Percentiles rank a stretch among this genome's conserved stretches.
Conservation (phyloP, 495 filamentous ascomycete genomes). For the Podospora sp. region DNA sequence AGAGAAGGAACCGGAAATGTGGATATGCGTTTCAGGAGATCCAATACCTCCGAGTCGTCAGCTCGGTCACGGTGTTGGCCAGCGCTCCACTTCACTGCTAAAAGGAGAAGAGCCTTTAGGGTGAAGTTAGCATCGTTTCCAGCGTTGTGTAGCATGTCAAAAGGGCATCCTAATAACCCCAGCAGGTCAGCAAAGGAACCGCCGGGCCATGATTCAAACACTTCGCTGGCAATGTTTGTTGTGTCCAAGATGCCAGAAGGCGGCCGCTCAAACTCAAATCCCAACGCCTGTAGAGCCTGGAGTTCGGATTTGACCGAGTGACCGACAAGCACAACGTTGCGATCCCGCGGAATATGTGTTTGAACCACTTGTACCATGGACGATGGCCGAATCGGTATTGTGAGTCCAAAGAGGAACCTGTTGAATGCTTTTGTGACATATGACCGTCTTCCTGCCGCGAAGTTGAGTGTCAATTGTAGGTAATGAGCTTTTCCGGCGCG, state of each 20-base stretch:
- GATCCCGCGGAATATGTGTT: slow-evolving; percentile 14
- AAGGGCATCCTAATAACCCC: neutral
- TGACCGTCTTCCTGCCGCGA: slow-evolving; percentile 13
- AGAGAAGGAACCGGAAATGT: slow-evolving; percentile 8
- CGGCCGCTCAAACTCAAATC: slow-evolving; percentile 16
- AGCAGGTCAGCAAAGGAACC: neutral
- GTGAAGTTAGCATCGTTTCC: slow-evolving; percentile 18
- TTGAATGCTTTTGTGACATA: slow-evolving; percentile 19
- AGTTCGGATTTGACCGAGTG: slow-evolving; percentile 7
- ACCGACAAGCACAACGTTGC: slow-evolving; percentile 10
- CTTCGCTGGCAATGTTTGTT: slow-evolving; percentile 12
- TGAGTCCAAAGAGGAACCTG: slow-evolving; percentile 17
- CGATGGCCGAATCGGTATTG: slow-evolving; percentile 13
- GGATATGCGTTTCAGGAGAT: slow-evolving; percentile 8
- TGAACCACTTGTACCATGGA: slow-evolving; percentile 21
- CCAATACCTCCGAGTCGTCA: slow-evolving; percentile 17
- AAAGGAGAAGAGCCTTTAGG: slow-evolving; percentile 16
- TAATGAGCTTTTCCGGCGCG: slow-evolving; percentile 16
- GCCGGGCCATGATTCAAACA: slow-evolving; percentile 16
- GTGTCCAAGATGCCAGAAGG: slow-evolving; percentile 19
- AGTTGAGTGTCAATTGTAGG: slow-evolving; percentile 18
- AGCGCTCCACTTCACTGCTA: slow-evolving; percentile 11
- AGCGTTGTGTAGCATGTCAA: slow-evolving; percentile 10
- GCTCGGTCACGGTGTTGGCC: slow-evolving; percentile 11
- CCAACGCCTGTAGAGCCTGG: slow-evolving; percentile 13